Conservation (phyloP, 805 yeast species). For the Saturnispora diversa region DNA sequence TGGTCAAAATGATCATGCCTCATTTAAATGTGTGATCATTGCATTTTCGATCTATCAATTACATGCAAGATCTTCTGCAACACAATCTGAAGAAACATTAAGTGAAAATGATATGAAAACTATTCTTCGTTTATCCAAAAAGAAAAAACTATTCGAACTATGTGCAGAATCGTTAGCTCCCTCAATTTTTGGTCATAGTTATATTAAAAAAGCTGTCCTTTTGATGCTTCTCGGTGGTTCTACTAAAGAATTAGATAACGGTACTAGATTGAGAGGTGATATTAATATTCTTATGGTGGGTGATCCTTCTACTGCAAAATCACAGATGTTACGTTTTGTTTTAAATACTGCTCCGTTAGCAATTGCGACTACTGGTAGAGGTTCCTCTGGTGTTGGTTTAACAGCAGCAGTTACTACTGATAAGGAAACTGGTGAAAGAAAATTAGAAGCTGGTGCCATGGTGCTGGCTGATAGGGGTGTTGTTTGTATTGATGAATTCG, state of each 20-base stretch:
- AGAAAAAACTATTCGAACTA: constrained; percentile 63
- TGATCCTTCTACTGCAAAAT: constrained; percentile 97
- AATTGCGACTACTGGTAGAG: constrained; percentile 97
- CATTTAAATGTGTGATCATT: constrained; percentile 74
- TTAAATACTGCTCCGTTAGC: constrained; percentile 92
- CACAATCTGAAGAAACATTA: constrained; percentile 60
- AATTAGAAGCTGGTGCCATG: constrained; percentile 99
- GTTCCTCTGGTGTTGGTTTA: constrained; percentile 99
- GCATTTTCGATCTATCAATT: constrained; percentile 87
- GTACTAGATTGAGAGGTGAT: constrained; percentile 97
- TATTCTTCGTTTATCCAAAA: constrained; percentile 70
- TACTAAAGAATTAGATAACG: constrained; percentile 88
- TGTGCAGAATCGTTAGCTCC: constrained; percentile 89
- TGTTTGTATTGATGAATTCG: constrained; percentile 98
- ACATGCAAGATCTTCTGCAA: constrained; percentile 69
- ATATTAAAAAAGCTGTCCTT: constrained; percentile 83
- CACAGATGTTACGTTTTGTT: constrained; percentile 90
- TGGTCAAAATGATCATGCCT: constrained; percentile 47
- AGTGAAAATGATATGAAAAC: constrained; percentile 80
- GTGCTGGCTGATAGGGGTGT: constrained; percentile 95
- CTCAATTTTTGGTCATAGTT: constrained; percentile 87
- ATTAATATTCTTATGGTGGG: constrained; percentile 95
- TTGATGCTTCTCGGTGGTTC: constrained; percentile 90
- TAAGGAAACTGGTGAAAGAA: constrained; percentile 92
- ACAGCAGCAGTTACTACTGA: constrained; percentile 98